Percentiles rank a stretch among this genome's conserved stretches.
Evolutionary conservation across 2,329 filamentous ascomycete genomes (phyloP).

Genomic region (Aspergillus jensenii): DNA sequence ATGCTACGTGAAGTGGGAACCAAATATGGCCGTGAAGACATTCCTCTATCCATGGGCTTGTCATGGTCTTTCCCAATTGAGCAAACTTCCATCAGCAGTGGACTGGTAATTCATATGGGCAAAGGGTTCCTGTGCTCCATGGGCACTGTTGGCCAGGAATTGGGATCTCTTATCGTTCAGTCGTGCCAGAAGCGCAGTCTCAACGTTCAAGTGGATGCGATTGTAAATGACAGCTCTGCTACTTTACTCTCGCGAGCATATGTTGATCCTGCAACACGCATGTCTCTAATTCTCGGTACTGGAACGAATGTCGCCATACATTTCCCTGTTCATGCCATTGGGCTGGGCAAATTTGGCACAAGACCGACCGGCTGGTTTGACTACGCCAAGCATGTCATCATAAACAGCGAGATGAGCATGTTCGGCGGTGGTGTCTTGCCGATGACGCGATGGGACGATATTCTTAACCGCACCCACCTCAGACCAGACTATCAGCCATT

Average conservation of each 20-base stretch:
- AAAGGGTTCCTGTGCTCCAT: constrained; percentile 64
- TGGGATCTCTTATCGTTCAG: constrained; percentile 59
- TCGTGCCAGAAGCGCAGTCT: constrained; percentile 56
- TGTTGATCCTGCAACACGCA: constrained; percentile 58
- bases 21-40: constrained; percentile 38
- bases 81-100: constrained; percentile 60
- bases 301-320: constrained; percentile 66
- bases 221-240: constrained; percentile 64
- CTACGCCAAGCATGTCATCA: constrained; percentile 59
- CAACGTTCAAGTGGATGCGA: constrained; percentile 60
- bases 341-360: constrained; percentile 55
- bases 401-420: constrained; percentile 68
- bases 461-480: constrained; percentile 57
- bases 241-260: constrained; percentile 64
- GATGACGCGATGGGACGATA: constrained; percentile 61
- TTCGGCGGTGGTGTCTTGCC: constrained; percentile 59
- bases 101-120: constrained; percentile 61
- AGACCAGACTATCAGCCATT: constrained; percentile 65
- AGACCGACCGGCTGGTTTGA: constrained; percentile 57
- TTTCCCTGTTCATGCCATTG: constrained; percentile 56
- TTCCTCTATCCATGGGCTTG: constrained; percentile 57
- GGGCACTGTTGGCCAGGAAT: constrained; percentile 58
- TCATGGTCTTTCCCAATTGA: constrained; percentile 68
- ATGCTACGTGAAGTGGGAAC: constrained; percentile 48
- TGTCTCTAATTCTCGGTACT: constrained; percentile 65